Conservation (phyloP, 306 rosid genomes). For the Glycine latifolia region DNA sequence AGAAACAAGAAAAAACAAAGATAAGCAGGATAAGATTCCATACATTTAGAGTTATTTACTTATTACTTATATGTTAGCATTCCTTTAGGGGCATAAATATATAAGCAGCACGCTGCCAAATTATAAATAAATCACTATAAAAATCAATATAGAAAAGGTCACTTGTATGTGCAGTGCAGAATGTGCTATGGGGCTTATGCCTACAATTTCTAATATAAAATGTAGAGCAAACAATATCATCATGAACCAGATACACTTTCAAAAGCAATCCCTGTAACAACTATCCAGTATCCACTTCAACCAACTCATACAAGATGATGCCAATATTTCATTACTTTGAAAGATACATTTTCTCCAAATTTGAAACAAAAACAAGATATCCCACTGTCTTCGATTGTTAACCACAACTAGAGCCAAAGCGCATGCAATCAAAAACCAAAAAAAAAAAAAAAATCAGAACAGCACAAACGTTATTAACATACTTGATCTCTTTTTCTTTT, state of each 20-base stretch:
- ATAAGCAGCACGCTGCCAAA: conserved; percentile 6
- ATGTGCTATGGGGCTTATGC: conserved; percentile 5
- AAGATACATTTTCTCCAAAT: too few relatives aligned
- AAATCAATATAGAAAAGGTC: background rate
- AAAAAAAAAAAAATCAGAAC: background rate
- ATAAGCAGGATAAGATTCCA: conserved; percentile 25
- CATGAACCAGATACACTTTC: conserved; percentile 7
- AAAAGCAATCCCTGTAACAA: conserved; percentile 28
- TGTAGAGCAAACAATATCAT: background rate
- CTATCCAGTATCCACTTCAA: conserved; percentile 3
- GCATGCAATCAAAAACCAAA: background rate
- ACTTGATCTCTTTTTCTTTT: background rate
- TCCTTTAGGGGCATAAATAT: conserved; percentile 1
- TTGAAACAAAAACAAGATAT: background rate
- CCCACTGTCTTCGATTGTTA: conserved; percentile 25
- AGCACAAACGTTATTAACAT: background rate
- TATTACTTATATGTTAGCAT: conserved; percentile 1
- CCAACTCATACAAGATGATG: background rate
- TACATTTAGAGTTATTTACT: background rate
- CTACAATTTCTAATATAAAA: conserved; percentile 3
- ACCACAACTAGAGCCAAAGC: background rate
- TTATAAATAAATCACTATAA: background rate
- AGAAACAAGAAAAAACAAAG: background rate
- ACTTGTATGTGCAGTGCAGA: background rate
- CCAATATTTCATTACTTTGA: background rate